Conservation (phyloP, 768 basidiomycete genomes). For the Crucibulum laeve region DNA sequence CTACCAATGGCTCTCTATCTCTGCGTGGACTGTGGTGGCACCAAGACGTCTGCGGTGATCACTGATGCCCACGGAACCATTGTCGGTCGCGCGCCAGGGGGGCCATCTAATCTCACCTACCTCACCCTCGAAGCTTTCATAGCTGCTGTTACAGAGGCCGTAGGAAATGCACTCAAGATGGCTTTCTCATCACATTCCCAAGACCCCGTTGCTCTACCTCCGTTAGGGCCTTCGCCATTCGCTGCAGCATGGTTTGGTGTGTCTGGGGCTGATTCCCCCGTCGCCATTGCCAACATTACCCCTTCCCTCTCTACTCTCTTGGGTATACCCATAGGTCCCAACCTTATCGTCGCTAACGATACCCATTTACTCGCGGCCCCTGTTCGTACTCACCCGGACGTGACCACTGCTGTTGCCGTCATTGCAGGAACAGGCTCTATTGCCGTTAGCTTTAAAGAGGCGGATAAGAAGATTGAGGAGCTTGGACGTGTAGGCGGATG, state of each 20-base stretch:
- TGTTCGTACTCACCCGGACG: conserved; percentile 54
- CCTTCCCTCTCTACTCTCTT: conserved; percentile 52
- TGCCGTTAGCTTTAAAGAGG: conserved; percentile 58
- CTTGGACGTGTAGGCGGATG: conserved; percentile 73
- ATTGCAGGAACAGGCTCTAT: conserved; percentile 84
- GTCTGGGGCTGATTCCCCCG: conserved; percentile 75
- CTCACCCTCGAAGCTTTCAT: conserved; percentile 62
- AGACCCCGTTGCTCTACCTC: conserved; percentile 29
- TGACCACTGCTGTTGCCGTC: conserved; percentile 61
- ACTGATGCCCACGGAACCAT: conserved; percentile 52
- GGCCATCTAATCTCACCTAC: conserved; percentile 85
- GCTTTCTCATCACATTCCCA: conserved; percentile 31
- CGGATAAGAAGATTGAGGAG: conserved; percentile 41
- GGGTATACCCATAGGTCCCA: conserved; percentile 48
- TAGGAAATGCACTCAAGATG: conserved; percentile 49
- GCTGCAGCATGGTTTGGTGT: conserved; percentile 79
- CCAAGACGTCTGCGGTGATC: conserved; percentile 81
- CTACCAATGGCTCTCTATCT: conserved; percentile 64
- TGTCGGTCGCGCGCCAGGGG: conserved; percentile 63
- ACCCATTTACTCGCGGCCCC: conserved; percentile 83
- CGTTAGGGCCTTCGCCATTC: conserved; percentile 35
- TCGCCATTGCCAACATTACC: conserved; percentile 53
- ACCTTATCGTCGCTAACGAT: conserved; percentile 72
- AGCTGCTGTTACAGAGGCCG: conserved; percentile 43
- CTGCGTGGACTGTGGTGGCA: conserved; percentile 86